A percentile compares a stretch with the other conserved stretches of the same genome.
Conservation (phyloP, 805 yeast species). For the Candida silvicultrix region DNA sequence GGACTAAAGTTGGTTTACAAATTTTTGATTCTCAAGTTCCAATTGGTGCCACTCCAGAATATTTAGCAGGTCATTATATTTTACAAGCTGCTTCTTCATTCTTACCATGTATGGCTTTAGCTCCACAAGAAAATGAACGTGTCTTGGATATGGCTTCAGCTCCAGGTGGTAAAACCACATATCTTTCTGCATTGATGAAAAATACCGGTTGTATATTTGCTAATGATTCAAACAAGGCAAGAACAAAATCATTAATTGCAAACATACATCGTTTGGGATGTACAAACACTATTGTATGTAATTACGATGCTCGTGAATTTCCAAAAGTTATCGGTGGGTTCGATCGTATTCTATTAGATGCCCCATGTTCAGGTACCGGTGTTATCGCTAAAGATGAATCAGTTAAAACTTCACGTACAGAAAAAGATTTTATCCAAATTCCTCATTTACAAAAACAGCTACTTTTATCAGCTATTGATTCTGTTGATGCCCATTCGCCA, state of each 20-base stretch:
- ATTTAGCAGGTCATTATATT: slow-evolving; percentile 95
- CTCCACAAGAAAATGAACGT: slow-evolving; percentile 96
- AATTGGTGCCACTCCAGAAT: slow-evolving; percentile 98
- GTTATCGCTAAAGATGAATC: slow-evolving; percentile 96
- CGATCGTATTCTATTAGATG: slow-evolving; percentile 90
- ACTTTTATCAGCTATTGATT: slow-evolving; percentile 90
- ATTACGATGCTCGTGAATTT: slow-evolving; percentile 97
- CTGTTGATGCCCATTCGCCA: slow-evolving; percentile 87
- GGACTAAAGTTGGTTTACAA: slow-evolving; percentile 98
- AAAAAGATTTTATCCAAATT: slow-evolving; percentile 91
- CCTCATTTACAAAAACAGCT: slow-evolving; percentile 96
- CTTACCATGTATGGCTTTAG: slow-evolving; percentile 95
- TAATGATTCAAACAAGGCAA: slow-evolving; percentile 92
- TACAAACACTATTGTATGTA: slow-evolving; percentile 92
- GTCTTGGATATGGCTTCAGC: slow-evolving; percentile 99
- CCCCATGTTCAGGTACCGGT: slow-evolving; percentile 99
- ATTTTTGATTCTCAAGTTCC: slow-evolving; percentile 99
- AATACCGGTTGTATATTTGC: slow-evolving; percentile 98
- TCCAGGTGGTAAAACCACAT: slow-evolving; percentile 98
- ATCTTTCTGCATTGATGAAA: slow-evolving; percentile 92
- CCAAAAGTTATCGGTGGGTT: slow-evolving; percentile 98
- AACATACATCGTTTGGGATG: slow-evolving; percentile 97
- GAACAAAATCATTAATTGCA: slow-evolving; percentile 95
- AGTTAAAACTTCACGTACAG: slow-evolving; percentile 89
- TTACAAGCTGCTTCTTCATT: slow-evolving; percentile 98